Evolutionary conservation across 2,329 filamentous ascomycete species (phyloP).

Genomic region (Colletotrichum agaves): DNA sequence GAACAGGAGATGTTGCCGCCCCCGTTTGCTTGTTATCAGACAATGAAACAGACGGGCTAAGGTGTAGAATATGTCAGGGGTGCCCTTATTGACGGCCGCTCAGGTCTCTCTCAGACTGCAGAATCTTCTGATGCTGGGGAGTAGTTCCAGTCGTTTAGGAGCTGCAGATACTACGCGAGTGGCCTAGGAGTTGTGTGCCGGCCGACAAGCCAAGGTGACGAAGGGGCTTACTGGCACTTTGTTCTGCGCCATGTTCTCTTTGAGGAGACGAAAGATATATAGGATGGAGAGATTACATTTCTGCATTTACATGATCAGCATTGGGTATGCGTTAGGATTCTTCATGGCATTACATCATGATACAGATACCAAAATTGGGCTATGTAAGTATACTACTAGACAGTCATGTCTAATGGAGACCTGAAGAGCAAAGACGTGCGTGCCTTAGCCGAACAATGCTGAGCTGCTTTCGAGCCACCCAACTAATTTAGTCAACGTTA

Average conservation of each 20-base stretch:
- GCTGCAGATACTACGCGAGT: background rate
- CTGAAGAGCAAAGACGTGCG: background rate
- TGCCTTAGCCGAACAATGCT: no score
- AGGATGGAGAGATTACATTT: background rate
- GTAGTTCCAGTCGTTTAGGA: conserved; percentile 19
- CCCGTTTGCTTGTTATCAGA: conserved; percentile 37
- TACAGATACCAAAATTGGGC: conserved; percentile 34
- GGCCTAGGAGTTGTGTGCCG: background rate
- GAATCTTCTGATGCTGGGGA: conserved; percentile 38
- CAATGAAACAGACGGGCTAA: conserved; percentile 40
- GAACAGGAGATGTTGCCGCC: conserved; percentile 1
- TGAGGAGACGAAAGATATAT: background rate
- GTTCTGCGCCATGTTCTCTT: background rate
- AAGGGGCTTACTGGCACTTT: background rate
- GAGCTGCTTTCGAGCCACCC: no score
- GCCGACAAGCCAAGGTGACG: background rate
- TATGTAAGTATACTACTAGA: conserved; percentile 28
- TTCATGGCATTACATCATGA: conserved; percentile 23
- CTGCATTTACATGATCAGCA: conserved; percentile 27
- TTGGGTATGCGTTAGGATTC: conserved; percentile 17
- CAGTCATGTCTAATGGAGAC: conserved; percentile 9
- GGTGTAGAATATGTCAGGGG: conserved; percentile 34
- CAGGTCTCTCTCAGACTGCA: conserved; percentile 40
- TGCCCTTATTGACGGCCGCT: conserved; percentile 38
- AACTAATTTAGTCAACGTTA: no score